Conservation (phyloP, 2,329 filamentous ascomycete species). For the Uncinocarpus reesii region DNA sequence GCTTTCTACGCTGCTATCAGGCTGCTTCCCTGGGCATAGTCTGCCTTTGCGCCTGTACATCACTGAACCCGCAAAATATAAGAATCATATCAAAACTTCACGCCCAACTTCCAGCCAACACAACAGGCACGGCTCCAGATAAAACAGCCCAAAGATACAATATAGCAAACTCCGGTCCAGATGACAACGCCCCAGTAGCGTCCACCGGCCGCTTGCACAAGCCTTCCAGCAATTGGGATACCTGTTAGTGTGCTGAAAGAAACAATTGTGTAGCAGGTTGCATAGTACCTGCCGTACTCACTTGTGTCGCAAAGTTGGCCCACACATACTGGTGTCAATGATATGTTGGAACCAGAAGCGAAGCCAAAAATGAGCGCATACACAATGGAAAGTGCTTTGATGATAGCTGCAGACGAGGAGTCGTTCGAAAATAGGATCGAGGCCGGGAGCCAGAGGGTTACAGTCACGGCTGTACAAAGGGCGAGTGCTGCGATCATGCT, state of each 20-base stretch:
- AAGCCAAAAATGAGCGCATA: slow-evolving; percentile 22
- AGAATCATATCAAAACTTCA: slow-evolving; percentile 5
- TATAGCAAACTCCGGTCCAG: slow-evolving; percentile 2
- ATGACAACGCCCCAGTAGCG: slow-evolving; percentile 11
- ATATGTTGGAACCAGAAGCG: slow-evolving; percentile 23
- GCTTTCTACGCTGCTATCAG: too few species aligned
- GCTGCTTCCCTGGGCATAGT: too few species aligned
- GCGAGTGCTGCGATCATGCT: slow-evolving; percentile 42
- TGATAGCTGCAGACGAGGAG: slow-evolving; percentile 31
- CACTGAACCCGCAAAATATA: too few species aligned
- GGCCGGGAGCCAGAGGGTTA: slow-evolving; percentile 48
- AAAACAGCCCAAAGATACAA: neutral
- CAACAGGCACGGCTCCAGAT: slow-evolving; percentile 6
- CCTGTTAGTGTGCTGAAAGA: slow-evolving; percentile 20
- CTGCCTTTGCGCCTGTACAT: too few species aligned
- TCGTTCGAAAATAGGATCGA: neutral
- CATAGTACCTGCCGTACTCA: slow-evolving; percentile 22
- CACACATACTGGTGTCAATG: slow-evolving; percentile 26
- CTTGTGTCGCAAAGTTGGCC: slow-evolving; percentile 23
- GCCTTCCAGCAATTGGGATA: slow-evolving; percentile 23
- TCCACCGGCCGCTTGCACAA: slow-evolving; percentile 17
- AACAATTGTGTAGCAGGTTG: slow-evolving; percentile 21
- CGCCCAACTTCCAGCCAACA: slow-evolving; percentile 1
- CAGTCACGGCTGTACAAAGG: slow-evolving; percentile 38
- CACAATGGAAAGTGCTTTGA: slow-evolving; percentile 32